Percentiles rank a stretch among this genome's conserved stretches.
phyloP scores from a whole-genome alignment of 805 yeast genomes.

The Ogataea salicorniae region DNA sequence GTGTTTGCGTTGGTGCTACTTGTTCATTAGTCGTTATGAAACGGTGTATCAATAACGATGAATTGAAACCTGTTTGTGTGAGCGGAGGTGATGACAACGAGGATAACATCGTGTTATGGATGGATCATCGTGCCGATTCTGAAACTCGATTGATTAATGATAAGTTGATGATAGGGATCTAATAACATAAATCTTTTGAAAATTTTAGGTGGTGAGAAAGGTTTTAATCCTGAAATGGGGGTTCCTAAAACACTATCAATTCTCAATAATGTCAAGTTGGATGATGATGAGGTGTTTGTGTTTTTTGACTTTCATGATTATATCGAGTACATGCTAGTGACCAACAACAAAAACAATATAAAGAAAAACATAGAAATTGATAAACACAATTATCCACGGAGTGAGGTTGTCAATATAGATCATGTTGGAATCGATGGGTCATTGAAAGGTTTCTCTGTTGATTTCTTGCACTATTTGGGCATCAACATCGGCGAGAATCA shows the following conservation, averaged over 20 bases:
- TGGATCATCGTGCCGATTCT: conserved; percentile 43
- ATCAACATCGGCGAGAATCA: conserved; percentile 13
- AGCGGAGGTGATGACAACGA: conserved; percentile 24
- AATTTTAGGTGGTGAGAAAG: conserved; percentile 3
- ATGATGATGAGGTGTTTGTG: conserved; percentile 21
- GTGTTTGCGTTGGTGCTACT: conserved; percentile 47
- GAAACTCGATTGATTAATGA: conserved; percentile 32
- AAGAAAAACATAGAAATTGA: neutral
- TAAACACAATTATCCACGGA: neutral
- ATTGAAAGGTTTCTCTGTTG: conserved; percentile 43
- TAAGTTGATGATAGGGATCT: conserved; percentile 12
- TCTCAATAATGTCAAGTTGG: conserved; percentile 18
- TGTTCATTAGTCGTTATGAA: conserved; percentile 51
- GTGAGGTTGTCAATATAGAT: conserved; percentile 1
- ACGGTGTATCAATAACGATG: conserved; percentile 11
- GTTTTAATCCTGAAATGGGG: conserved; percentile 52
- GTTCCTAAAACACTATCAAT: conserved; percentile 43
- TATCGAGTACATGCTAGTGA: conserved; percentile 27
- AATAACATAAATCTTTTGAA: neutral
- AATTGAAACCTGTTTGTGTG: neutral
- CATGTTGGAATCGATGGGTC: conserved; percentile 50
- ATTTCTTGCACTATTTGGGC: conserved; percentile 9
- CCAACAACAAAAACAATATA: neutral
- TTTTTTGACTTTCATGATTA: conserved; percentile 51
- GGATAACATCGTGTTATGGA: conserved; percentile 45